Evolutionary conservation across 768 basidiomycete species (phyloP), one percentile per base, ranked within the genome.

Genomic region (Tulasnella calospora): DNA sequence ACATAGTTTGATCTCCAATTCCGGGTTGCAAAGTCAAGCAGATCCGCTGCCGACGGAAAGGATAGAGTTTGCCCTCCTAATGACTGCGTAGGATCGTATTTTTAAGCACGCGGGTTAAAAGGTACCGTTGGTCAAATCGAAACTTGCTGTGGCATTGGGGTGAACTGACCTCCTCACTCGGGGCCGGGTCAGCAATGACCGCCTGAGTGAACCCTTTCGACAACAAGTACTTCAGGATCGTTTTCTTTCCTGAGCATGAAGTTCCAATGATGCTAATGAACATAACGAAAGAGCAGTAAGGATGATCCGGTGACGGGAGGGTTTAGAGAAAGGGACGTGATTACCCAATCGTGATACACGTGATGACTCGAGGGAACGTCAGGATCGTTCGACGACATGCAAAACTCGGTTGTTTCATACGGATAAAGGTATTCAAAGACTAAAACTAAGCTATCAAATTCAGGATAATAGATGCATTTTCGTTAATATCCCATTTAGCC

Each of bases 1-100:
- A 98, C 95, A 81, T 92, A 95, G 82, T 94, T 86, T 9, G 86
- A 83, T 67, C 87, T 88, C 97, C 97, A 99, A 80, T 93, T 88
- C 79, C 86, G 87, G 0, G 98, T 99, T 23, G 92, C 91, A 83
- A 92, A 88, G 80, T 90, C 87, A 69, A 99, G 87, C 67, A 98
- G 84, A 10, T 88, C 85, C 17, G 84, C 80, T 1, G 90, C 83
- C 12, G 87, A 87, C 8, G 83, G 90, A 93, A 83, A 85, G 13
- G 46, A 46, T 7, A 27, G 10, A n/a, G 69, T 44, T 72, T n/a
- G 30, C 30, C 38, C 23, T 27, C 15, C 38, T 15, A 47, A 41
- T 51, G n/a, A 21, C 61, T 80, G 69, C 7, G 76, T 73, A n/a
- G 67, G 40, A 71, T 55, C 38, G 17, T 51, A 33, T 47, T 30